Evolutionary conservation across 345 rosid genomes (phyloP).

Genomic region (Combretum micranthum): DNA sequence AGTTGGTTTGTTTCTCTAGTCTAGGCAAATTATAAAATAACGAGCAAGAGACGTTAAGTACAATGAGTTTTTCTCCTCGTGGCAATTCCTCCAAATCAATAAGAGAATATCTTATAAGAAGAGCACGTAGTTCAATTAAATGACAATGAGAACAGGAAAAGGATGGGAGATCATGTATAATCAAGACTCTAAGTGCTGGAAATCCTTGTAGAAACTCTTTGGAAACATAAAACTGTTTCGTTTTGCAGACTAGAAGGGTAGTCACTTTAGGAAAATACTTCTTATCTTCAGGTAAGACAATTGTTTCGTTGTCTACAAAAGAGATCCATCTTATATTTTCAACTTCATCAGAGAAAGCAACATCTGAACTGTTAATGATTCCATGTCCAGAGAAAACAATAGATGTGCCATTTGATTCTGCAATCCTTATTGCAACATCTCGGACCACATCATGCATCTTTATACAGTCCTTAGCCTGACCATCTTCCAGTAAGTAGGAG

Average conservation of each 20-base stretch:
- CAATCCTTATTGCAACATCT: constrained; percentile 38
- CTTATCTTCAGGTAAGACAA: constrained; percentile 11
- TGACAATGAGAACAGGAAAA: constrained; percentile 27
- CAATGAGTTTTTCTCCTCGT: constrained; percentile 21
- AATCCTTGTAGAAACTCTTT: constrained; percentile 19
- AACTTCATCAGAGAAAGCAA: constrained; percentile 16
- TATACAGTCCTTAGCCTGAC: constrained; percentile 18
- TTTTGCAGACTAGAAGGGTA: constrained; percentile 30
- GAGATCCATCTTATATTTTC: constrained; percentile 22
- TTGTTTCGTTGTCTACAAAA: constrained; percentile 27
- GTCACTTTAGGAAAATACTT: constrained; percentile 17
- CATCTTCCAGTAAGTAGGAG: constrained; percentile 35
- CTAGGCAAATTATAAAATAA: constrained; percentile 20
- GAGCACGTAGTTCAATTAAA: constrained; percentile 22
- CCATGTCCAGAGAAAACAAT: constrained; percentile 26
- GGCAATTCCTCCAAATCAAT: constrained; percentile 25
- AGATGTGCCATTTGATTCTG: constrained; percentile 20
- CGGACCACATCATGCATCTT: constrained; percentile 48
- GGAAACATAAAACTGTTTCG: constrained; percentile 18
- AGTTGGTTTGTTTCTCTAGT: constrained; percentile 22
- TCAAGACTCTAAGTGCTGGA: constrained; percentile 25
- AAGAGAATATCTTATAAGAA: constrained; percentile 24
- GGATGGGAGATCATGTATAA: constrained; percentile 25
- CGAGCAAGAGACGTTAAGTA: constrained; percentile 34
- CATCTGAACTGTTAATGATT: constrained; percentile 13